Evolutionary conservation across 2,329 filamentous ascomycete genomes (phyloP).

Genomic region (Madurella fahalii): DNA sequence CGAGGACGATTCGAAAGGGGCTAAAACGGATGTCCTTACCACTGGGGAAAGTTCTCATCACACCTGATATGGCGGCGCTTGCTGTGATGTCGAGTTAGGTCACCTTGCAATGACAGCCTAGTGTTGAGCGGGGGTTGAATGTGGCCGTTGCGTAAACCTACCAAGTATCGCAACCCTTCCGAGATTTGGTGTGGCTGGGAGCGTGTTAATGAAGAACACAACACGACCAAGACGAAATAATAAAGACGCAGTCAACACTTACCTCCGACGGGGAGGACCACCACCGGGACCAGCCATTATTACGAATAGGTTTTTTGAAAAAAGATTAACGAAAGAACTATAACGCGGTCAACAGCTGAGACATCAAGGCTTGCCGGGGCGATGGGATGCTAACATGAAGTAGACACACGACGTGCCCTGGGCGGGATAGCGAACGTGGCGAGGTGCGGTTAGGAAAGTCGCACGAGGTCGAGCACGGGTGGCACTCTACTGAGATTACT

Average conservation of each 20-base stretch:
- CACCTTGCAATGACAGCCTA: not conserved
- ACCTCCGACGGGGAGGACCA: constrained; percentile 77
- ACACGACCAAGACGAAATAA: not conserved
- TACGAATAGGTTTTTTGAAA: constrained; percentile 33
- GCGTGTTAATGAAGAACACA: constrained; percentile 6
- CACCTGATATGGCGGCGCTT: constrained; percentile 96
- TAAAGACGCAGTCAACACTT: constrained; percentile 27
- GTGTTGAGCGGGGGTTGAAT: not conserved
- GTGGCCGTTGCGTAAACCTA: constrained; percentile 31
- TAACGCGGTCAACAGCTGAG: constrained; percentile 12
- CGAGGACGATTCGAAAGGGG: not conserved
- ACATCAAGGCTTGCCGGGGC: not conserved
- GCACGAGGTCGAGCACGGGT: constrained; percentile 12
- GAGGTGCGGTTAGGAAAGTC: constrained; percentile 19
- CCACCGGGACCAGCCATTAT: constrained; percentile 89
- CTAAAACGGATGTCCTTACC: constrained; percentile 52
- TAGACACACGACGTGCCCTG: constrained; percentile 25
- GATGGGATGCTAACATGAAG: constrained; percentile 20
- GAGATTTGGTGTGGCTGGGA: constrained; percentile 91
- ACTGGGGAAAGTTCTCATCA: constrained; percentile 97
- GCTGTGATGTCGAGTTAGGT: constrained; percentile 35
- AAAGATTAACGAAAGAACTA: constrained; percentile 36
- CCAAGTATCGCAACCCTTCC: constrained; percentile 97
- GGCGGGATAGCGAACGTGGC: constrained; percentile 26
- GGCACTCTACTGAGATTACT: constrained; percentile 12